phyloP scores from a whole-genome alignment of 306 rosid species.

The Malus orientalis region DNA sequence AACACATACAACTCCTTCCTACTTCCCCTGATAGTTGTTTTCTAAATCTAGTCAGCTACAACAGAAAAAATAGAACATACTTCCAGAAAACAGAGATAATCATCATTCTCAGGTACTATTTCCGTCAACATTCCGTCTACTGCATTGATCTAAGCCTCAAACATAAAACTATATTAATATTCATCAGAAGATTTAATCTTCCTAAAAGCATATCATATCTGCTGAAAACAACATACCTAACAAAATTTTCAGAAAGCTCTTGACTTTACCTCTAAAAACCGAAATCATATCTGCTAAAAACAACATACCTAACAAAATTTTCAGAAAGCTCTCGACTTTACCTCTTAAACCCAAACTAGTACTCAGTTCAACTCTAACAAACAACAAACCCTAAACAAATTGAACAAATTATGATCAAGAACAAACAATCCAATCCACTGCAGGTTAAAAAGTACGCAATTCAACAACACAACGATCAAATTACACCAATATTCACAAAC shows the following conservation, averaged over 20 bases:
- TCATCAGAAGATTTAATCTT: background rate
- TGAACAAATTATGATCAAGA: background rate
- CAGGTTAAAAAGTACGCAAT: background rate
- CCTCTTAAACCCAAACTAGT: background rate
- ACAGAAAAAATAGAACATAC: background rate
- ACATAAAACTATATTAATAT: background rate
- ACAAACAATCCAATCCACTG: slow-evolving; percentile 4
- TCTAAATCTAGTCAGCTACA: background rate
- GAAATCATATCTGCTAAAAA: background rate
- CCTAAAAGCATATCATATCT: background rate
- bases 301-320: background rate
- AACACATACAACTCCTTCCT: background rate
- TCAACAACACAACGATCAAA: slow-evolving; percentile 7
- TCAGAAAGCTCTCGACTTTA: background rate
- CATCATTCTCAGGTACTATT: background rate
- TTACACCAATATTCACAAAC: slow-evolving; percentile 3
- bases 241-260: background rate
- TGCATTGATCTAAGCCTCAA: background rate
- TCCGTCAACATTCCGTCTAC: background rate
- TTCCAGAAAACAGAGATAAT: background rate
- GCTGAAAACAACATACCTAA: background rate
- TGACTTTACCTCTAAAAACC: background rate
- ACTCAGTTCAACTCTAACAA: slow-evolving; percentile 20
- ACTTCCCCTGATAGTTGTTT: background rate
- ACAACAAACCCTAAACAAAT: slow-evolving; percentile 21